Conservation (phyloP, 2,329 filamentous ascomycete genomes). For the Cytospora leucostoma region DNA sequence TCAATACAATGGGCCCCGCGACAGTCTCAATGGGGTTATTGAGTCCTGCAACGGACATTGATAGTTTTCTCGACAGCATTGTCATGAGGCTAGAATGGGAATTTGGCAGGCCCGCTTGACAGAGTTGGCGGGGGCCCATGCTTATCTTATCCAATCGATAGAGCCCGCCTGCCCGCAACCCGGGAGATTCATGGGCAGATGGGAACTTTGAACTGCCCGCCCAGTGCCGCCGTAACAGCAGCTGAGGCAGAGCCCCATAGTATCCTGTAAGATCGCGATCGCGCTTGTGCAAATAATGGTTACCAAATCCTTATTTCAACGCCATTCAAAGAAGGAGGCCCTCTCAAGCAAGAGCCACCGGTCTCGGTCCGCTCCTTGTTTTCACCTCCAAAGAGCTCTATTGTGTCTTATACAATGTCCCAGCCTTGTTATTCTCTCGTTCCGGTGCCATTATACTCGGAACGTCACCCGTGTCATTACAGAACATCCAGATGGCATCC, state of each 20-base stretch:
- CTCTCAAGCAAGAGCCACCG: neutral
- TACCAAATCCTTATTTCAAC: neutral
- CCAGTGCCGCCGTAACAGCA: neutral
- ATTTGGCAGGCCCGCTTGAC: neutral
- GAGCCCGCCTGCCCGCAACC: neutral
- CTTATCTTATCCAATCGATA: conserved; percentile 23
- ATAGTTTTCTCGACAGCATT: conserved; percentile 11
- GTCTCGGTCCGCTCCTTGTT: neutral
- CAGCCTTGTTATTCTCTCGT: neutral
- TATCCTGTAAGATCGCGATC: conserved; percentile 19
- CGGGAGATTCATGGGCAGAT: no score
- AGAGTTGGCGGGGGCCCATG: neutral
- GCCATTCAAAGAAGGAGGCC: neutral
- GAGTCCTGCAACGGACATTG: conserved; percentile 16
- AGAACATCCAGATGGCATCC: neutral
- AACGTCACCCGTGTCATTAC: neutral
- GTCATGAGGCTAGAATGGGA: conserved; percentile 18
- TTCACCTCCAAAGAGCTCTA: neutral
- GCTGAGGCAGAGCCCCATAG: neutral
- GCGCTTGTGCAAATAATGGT: conserved; percentile 15
- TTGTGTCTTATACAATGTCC: neutral
- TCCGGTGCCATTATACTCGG: neutral
- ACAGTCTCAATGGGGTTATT: conserved; percentile 18
- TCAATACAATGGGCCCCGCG: conserved; percentile 8
- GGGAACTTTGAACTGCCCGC: neutral